Evolutionary conservation across 108 stramenopile species (phyloP).

Genomic region (Pseudonitzschia delicatissima): DNA sequence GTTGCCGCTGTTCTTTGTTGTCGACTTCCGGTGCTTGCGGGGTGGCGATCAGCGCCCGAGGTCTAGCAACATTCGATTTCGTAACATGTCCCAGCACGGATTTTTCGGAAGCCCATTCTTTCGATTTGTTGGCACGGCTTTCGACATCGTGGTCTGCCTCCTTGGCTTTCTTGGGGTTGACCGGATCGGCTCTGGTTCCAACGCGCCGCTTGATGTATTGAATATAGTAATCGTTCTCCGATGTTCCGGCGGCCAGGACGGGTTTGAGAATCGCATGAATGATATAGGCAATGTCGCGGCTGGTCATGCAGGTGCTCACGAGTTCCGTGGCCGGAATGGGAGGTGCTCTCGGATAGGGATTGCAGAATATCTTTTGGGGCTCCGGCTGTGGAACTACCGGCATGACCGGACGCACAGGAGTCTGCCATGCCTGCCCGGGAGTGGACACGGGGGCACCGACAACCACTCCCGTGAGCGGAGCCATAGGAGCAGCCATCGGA

Average conservation of each 20-base stretch:
- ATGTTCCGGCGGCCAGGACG: constrained; percentile 34
- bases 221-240: constrained; percentile 48
- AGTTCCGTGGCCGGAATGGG: constrained; percentile 62
- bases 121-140: constrained; percentile 55
- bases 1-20: constrained; percentile 38
- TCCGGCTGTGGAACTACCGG: constrained; percentile 4
- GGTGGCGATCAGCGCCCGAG: constrained; percentile 74
- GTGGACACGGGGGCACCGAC: constrained; percentile 15
- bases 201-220: constrained; percentile 35
- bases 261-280: constrained; percentile 75
- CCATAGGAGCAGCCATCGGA: constrained; percentile 24
- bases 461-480: constrained; percentile 13
- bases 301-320: constrained; percentile 51
- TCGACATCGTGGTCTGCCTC: constrained; percentile 51
- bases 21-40: constrained; percentile 35
- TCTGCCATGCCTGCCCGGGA: constrained; percentile 39
- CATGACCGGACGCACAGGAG: constrained; percentile 20
- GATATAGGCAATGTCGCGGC: constrained; percentile 69
- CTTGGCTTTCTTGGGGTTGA: constrained; percentile 36
- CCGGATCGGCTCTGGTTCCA: constrained; percentile 27
- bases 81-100: constrained; percentile 59
- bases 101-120: constrained; percentile 68
- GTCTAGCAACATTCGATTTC: constrained; percentile 71
- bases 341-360: constrained; percentile 60
- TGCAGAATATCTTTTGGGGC: constrained; percentile 35